Evolutionary conservation across 164 flowering plant genomes (phyloP).

Genomic region (Akebia trifoliata): DNA sequence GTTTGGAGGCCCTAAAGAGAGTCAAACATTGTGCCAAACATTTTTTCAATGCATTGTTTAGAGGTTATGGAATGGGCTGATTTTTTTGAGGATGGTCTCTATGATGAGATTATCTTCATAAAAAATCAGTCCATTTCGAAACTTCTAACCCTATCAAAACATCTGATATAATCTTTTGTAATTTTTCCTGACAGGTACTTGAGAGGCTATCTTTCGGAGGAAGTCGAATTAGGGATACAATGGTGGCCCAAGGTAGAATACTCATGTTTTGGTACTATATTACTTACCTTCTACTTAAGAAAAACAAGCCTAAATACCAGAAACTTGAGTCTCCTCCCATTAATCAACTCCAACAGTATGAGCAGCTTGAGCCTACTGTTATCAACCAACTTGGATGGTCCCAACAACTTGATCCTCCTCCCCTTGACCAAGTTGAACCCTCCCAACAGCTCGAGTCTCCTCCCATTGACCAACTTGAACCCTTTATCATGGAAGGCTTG

Average conservation of each 20-base stretch:
- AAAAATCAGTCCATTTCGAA: no score
- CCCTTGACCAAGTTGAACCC: constrained; percentile 24
- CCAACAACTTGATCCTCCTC: constrained; percentile 19
- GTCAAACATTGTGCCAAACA: no score
- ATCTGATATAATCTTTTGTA: neutral
- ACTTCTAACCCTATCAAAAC: no score
- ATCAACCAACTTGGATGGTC: neutral
- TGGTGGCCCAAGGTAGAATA: constrained; percentile 79
- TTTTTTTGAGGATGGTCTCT: no score
- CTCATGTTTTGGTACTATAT: constrained; percentile 80
- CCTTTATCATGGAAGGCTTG: constrained; percentile 68
- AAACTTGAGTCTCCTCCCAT: constrained; percentile 50
- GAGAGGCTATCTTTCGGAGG: constrained; percentile 84
- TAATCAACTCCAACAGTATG: constrained; percentile 22
- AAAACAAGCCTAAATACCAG: constrained; percentile 86
- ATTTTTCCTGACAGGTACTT: constrained; percentile 51
- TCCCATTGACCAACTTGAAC: constrained; percentile 34
- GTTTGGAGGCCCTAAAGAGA: no score
- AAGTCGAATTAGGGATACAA: constrained; percentile 59
- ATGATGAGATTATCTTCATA: no score
- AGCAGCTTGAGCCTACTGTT: constrained; percentile 18
- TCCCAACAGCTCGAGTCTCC: constrained; percentile 29
- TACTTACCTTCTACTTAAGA: constrained; percentile 81
- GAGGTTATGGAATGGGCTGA: no score
- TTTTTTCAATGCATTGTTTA: no score